phyloP scores from a whole-genome alignment of 1,139 yeast species.

The Candida labiduridarum region DNA sequence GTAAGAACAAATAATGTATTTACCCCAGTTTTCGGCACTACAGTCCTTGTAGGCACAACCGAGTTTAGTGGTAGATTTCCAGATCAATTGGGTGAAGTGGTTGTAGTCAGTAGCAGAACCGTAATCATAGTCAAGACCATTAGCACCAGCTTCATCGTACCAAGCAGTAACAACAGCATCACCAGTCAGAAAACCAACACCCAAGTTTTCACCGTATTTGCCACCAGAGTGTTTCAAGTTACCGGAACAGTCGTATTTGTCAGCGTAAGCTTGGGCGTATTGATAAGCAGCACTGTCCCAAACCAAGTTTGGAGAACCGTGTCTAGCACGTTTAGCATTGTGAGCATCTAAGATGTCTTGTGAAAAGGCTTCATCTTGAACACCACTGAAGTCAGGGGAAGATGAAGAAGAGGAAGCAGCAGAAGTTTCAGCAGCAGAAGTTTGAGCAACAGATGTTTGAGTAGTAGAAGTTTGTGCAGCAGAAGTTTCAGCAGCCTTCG shows the following conservation, averaged over 20 bases:
- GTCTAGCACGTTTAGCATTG: constrained; percentile 68
- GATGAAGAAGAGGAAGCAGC: constrained; percentile 9
- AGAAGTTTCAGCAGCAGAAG: too few relatives aligned
- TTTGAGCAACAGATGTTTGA: too few relatives aligned
- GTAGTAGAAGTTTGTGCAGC: too few relatives aligned
- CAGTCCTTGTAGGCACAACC: constrained; percentile 76
- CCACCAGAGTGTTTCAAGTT: constrained; percentile 76
- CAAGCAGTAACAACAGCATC: constrained; percentile 71
- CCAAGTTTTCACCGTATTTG: constrained; percentile 84
- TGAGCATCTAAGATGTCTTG: constrained; percentile 54
- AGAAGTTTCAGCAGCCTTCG: constrained; percentile 8
- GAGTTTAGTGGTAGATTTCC: constrained; percentile 68
- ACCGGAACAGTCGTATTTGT: constrained; percentile 70
- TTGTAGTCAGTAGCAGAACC: constrained; percentile 19
- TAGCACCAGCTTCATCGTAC: constrained; percentile 58
- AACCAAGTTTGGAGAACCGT: constrained; percentile 57
- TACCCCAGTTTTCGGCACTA: constrained; percentile 47
- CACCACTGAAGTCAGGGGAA: constrained; percentile 13
- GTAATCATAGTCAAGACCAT: constrained; percentile 56
- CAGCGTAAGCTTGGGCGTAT: constrained; percentile 73
- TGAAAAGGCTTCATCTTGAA: constrained; percentile 13
- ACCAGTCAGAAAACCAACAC: constrained; percentile 65
- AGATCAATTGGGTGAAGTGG: constrained; percentile 86
- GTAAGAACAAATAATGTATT: constrained; percentile 55
- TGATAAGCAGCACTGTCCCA: constrained; percentile 68